Base-by-base conservation (phyloP, 116 monocot species). In the Iris pallida region DNA sequence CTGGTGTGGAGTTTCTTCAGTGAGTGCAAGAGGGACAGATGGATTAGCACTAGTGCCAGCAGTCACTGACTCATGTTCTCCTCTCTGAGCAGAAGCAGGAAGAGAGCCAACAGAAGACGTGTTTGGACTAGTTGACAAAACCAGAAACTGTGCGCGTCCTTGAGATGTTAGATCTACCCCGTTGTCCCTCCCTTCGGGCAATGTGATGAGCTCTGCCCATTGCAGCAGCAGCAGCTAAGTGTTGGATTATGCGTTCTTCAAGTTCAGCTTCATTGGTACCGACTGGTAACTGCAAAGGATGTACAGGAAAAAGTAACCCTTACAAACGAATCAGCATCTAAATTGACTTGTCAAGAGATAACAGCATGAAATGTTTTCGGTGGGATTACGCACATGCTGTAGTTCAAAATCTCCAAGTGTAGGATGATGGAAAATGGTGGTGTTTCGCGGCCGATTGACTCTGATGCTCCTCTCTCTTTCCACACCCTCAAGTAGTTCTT, bases 401-500 rank as follows among this genome's bases (percentile, higher is more conserved):
- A 86, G 45, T 70, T 90, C 91, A 61, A 91, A 90, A 73, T 90
- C 85, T 55, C 88, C 86, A 72, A 95, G 76, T 9, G 74, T 62
- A 15, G 86, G 91, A 78, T 91, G 88, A 73, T 72, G 85, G 55
- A 88, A 85, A 47, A 89, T 77, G 15, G 92, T 67, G 9, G 82
- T 64, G 41, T 63, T 80, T 18, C 78, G 71, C 20, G 78, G 53
- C 68, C 56, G 83, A 63, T 76, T 84, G 10, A 67, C 47, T 61
- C 84, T 78, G 9, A 84, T 13, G 48, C 53, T 78, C 73, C 92
- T 89, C 80, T 96, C 96, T 51, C 63, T 60, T 69, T 85, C 92
- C 56, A 96, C 92, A 13, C 76, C 92, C 69, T 89, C 86, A 48
- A 96, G 85, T 45, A 96, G 82, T 55, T 84, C 88, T 79, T 96